These are phyloP conservation scores for Chrysopogon serrulatus DNA, from an alignment of 176 grass and related monocot genomes.

Conservation along the genomic window DNA sequence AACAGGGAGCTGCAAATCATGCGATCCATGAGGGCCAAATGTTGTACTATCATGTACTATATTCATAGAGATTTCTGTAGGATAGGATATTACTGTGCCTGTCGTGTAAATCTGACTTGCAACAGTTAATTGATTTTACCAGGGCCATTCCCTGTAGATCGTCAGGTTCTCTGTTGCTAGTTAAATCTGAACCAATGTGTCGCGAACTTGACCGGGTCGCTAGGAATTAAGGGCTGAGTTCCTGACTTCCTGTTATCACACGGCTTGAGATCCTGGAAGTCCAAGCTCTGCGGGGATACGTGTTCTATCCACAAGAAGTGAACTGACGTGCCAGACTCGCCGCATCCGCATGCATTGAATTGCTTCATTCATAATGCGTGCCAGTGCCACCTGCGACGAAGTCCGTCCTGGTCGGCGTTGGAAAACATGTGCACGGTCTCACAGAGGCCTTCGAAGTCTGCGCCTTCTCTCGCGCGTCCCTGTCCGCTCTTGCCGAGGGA, in stretches of 20 bases:
- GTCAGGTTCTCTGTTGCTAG: background rate
- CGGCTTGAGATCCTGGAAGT: background rate
- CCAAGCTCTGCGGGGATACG: background rate
- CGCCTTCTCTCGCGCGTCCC: background rate
- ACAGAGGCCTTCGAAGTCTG: background rate
- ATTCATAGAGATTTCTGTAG: background rate
- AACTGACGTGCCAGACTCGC: background rate
- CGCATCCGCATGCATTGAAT: background rate
- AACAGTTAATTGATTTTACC: background rate
- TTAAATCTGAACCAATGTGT: background rate
- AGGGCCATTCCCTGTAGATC: background rate
- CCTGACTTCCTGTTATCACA: background rate
- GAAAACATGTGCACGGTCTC: background rate
- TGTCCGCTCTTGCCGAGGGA: background rate
- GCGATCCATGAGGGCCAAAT: slow-evolving; percentile 59
- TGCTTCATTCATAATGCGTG: background rate
- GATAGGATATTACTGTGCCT: background rate
- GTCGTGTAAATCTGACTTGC: background rate
- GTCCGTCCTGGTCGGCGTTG: background rate
- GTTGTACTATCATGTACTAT: slow-evolving; percentile 15
- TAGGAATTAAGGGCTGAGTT: background rate
- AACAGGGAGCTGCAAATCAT: slow-evolving; percentile 94
- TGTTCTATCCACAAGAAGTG: background rate
- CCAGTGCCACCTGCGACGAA: background rate
- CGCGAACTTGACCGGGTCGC: background rate